phyloP scores from a whole-genome alignment of 306 rosid genomes.

The Citrullus mucosospermus region DNA sequence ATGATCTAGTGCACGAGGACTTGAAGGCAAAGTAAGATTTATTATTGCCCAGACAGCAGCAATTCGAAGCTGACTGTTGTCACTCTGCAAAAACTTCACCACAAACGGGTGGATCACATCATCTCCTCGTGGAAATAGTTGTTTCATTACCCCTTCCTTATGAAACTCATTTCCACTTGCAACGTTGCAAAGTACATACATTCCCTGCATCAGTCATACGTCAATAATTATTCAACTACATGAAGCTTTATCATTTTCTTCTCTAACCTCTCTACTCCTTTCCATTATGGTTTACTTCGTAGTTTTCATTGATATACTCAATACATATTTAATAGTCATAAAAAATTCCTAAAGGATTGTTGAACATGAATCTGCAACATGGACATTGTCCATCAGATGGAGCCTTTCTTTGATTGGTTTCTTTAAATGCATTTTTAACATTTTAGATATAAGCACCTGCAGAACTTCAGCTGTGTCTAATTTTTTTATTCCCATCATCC shows the following conservation, averaged over 20 bases:
- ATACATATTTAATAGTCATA: background rate
- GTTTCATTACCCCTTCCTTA: constrained; percentile 68
- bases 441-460: background rate
- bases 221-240: background rate
- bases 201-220: constrained; percentile 39
- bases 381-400: background rate
- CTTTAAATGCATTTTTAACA: background rate
- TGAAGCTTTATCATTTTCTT: background rate
- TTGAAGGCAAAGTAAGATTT: constrained; percentile 58
- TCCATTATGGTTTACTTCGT: background rate
- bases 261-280: background rate
- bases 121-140: constrained; percentile 38
- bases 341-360: background rate
- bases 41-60: constrained; percentile 59
- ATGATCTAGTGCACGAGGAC: constrained; percentile 40
- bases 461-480: background rate
- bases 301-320: background rate
- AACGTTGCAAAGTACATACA: constrained; percentile 61
- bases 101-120: constrained; percentile 33
- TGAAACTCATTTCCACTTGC: constrained; percentile 74
- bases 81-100: constrained; percentile 49
- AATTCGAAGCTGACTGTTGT: constrained; percentile 41
- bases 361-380: background rate
- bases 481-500: background rate
- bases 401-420: background rate